phyloP scores from a whole-genome alignment of 2,329 filamentous ascomycete genomes.

The Aspergillus intermedius region DNA sequence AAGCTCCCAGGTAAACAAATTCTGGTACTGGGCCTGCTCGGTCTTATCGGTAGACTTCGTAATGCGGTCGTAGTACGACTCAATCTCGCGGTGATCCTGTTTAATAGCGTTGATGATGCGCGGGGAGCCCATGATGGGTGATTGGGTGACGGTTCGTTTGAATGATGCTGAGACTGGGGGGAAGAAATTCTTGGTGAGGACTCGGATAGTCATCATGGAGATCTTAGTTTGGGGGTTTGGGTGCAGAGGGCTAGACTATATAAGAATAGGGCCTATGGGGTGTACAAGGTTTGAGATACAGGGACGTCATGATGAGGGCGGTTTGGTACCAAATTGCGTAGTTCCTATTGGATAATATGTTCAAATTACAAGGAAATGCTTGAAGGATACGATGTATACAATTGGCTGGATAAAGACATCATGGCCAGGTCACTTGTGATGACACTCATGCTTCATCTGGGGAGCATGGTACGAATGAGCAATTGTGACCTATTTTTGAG shows the following conservation, averaged over 20 bases:
- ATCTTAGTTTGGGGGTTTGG: background rate
- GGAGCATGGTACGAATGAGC: too few species aligned
- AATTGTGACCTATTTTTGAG: too few species aligned
- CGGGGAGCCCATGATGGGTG: background rate
- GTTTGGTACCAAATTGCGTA: background rate
- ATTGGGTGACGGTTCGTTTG: background rate
- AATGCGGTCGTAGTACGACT: constrained; percentile 1
- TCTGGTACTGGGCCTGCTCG: background rate
- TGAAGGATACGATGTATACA: background rate
- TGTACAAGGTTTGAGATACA: background rate
- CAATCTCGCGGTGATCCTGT: constrained; percentile 1
- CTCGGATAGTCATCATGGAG: background rate
- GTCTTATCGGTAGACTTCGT: background rate
- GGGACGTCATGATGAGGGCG: background rate
- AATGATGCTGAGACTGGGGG: background rate
- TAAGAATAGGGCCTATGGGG: too few species aligned
- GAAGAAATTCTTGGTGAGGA: background rate
- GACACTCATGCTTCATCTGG: too few species aligned
- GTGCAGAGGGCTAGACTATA: too few species aligned
- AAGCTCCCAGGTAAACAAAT: constrained; percentile 1
- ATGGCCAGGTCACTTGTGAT: background rate
- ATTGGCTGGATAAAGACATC: background rate
- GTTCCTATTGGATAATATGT: background rate
- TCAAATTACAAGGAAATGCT: too few species aligned
- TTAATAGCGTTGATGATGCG: background rate